Base-by-base conservation (phyloP, 345 rosid genomes). In the Hibiscus trionum region DNA sequence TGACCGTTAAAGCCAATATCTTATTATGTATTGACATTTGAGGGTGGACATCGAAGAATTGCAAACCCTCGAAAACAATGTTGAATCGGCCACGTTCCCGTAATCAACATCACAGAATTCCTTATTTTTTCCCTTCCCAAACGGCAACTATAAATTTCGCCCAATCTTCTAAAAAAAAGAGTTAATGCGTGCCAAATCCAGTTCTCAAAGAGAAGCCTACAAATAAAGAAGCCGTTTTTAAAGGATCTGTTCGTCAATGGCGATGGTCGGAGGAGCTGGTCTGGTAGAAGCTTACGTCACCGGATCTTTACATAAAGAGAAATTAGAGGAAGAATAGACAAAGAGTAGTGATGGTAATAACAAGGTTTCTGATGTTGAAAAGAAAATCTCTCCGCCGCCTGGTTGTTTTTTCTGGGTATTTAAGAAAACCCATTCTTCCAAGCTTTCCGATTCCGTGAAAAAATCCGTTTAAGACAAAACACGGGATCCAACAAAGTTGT, bases 261-360 rank as follows among this genome's bases (percentile, higher is more conserved):
- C 59, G 26, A 55, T 7, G 26, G 59, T 10, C 0, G 26, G 26
- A 17, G 73, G 85, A 70, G 39, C 19, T 0, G 61, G 78, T 59
- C 72, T 86, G 1, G 84, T 83, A 29, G 88, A 88, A 53, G 84
- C 70, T 65, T 88, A 86, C 35, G 80, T 75, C 5, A 80, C 76
- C 80, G 74, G 77, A 68, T 65, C 75, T 66, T 11, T 78, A 31
- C 57, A 78, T 37, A 82, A 75, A 63, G 80, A 80, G 61, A 75
- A 83, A 73, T 42, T 46, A 39, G 67, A 75, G 31, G 55, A 73
- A 69, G 70, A 64, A 12, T 21, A 76, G 29, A 35, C 72, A 3
- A 46, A 21, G 16, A 44, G 10, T 10, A 39, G 10, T 39, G 44
- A 11, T 44, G 58, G 26, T 5, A 44, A 55, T 17, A 7, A 11